Percentiles rank a stretch among this genome's conserved stretches.
Evolutionary conservation across 176 grass and related monocot species (phyloP).

Genomic region (Eleusine coracana): DNA sequence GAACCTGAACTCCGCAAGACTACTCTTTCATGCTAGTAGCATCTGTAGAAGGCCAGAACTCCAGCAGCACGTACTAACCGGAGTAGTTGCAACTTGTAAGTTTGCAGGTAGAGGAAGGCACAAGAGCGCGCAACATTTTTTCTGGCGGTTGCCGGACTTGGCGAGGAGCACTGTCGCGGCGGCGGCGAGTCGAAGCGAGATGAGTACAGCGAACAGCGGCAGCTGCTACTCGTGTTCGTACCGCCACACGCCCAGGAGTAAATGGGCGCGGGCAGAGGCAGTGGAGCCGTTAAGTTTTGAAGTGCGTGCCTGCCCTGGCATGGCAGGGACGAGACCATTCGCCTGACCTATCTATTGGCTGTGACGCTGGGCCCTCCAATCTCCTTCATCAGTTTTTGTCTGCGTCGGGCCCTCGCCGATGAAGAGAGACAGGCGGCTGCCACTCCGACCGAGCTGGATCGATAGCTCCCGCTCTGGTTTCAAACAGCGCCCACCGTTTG

Average conservation of each 20-base stretch:
- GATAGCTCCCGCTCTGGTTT: neutral
- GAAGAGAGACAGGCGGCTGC: neutral
- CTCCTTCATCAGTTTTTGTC: neutral
- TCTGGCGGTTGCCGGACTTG: too few relatives aligned
- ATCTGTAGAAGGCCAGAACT: too few relatives aligned
- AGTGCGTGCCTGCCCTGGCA: neutral
- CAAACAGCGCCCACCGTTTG: neutral
- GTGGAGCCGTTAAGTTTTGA: conserved; percentile 10
- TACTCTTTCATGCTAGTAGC: too few relatives aligned
- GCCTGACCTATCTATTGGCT: neutral
- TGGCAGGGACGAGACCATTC: neutral
- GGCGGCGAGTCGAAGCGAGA: too few relatives aligned
- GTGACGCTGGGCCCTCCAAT: neutral
- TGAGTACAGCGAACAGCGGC: too few relatives aligned
- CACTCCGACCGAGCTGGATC: conserved; percentile 29
- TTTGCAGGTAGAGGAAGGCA: too few relatives aligned
- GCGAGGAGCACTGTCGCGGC: too few relatives aligned
- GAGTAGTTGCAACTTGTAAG: too few relatives aligned
- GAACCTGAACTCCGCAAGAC: neutral
- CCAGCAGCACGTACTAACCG: too few relatives aligned
- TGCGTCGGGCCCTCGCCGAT: neutral
- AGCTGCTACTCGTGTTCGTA: too few relatives aligned
- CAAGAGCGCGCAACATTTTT: too few relatives aligned
- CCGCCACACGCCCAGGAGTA: too few relatives aligned
- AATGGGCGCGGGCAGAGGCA: neutral